phyloP scores from a whole-genome alignment of 176 grass and related monocot genomes.

The Oryza meyeriana region DNA sequence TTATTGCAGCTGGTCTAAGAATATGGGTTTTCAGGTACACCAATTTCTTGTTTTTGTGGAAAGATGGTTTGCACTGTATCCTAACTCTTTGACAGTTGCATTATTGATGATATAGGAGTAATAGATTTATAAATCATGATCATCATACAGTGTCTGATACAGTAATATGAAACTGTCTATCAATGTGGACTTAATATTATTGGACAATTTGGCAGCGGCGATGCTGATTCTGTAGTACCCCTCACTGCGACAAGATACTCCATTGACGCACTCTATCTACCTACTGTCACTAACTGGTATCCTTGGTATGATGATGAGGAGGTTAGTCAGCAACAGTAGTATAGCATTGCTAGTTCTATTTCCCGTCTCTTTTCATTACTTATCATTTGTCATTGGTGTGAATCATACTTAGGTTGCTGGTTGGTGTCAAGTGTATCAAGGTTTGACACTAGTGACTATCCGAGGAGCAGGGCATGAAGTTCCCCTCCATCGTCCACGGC shows the following conservation, averaged over 20 bases:
- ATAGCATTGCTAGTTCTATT: neutral
- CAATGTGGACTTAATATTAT: neutral
- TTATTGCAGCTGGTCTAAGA: slow-evolving; percentile 63
- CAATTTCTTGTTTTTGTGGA: neutral
- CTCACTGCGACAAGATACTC: slow-evolving; percentile 72
- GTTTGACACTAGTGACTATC: slow-evolving; percentile 54
- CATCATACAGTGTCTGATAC: neutral
- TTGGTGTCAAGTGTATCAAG: slow-evolving; percentile 66
- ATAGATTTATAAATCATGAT: neutral
- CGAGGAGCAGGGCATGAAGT: slow-evolving; percentile 63
- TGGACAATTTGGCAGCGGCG: slow-evolving; percentile 50
- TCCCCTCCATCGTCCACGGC: slow-evolving; percentile 57
- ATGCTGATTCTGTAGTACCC: slow-evolving; percentile 76
- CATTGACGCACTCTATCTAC: slow-evolving; percentile 68
- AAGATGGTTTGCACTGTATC: neutral
- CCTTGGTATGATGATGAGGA: slow-evolving; percentile 66
- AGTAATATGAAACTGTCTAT: neutral
- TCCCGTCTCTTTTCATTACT: neutral
- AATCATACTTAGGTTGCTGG: slow-evolving; percentile 51
- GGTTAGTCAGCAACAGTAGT: slow-evolving; percentile 29
- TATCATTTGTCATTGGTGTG: neutral
- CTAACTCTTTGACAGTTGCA: neutral
- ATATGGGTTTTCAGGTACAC: slow-evolving; percentile 89
- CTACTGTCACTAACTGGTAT: slow-evolving; percentile 61
- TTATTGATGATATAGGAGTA: neutral